Percentiles rank a stretch among this genome's conserved stretches.
phyloP scores from a whole-genome alignment of 1,284 basidiomycete species.

The Paramarasmius palmivorus region DNA sequence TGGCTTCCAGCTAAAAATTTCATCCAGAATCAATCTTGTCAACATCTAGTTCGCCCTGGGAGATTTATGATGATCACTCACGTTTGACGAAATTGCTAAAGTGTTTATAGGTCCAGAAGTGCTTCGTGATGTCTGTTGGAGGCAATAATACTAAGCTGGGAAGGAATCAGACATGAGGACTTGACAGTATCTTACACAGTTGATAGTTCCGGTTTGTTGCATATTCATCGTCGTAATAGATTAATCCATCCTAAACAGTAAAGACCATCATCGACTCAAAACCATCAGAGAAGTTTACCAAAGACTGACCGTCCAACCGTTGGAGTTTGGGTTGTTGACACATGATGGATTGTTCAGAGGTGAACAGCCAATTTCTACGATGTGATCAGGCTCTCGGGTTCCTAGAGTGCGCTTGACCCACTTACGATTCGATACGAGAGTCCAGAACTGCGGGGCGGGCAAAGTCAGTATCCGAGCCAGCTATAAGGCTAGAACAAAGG shows the following conservation, averaged over 20 bases:
- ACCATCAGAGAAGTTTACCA: background rate
- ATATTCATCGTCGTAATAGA: conserved; percentile 37
- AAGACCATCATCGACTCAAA: background rate
- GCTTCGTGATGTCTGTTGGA: conserved; percentile 34
- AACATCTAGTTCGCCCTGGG: background rate
- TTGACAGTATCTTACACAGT: conserved; percentile 27
- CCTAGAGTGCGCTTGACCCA: no score
- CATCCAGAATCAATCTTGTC: background rate
- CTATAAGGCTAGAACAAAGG: background rate
- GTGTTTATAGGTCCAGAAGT: conserved; percentile 41
- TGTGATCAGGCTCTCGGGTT: no score
- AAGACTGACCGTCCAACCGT: conserved; percentile 35
- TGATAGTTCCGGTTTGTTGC: conserved; percentile 35
- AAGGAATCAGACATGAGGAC: background rate
- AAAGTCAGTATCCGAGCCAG: background rate
- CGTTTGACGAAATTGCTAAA: conserved; percentile 41
- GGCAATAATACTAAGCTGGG: background rate
- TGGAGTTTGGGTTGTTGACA: conserved; percentile 30
- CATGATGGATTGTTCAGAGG: conserved; percentile 30
- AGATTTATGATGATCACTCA: conserved; percentile 17
- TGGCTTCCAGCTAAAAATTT: conserved; percentile 34
- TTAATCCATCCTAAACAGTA: conserved; percentile 33
- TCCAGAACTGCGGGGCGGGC: conserved; percentile 32
- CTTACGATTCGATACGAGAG: conserved; percentile 34
- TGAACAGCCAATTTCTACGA: conserved; percentile 32